These are phyloP conservation scores for Acanthamoeba royreba DNA, from an alignment of 208 protist genomes.

Conservation along the genomic window DNA sequence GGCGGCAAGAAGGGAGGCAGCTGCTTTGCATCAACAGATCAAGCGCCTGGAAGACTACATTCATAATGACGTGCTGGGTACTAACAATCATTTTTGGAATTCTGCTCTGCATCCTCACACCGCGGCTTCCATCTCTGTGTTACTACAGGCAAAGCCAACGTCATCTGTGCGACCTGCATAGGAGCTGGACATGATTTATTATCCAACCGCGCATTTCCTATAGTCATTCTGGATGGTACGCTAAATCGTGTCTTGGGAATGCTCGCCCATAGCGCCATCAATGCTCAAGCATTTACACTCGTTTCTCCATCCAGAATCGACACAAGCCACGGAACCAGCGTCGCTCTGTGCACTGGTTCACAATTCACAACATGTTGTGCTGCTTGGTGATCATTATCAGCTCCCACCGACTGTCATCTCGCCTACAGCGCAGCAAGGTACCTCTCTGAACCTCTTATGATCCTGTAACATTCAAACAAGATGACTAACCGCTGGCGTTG, in stretches of 20 bases:
- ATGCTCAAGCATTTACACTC: no score
- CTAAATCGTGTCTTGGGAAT: neutral
- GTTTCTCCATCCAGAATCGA: no score
- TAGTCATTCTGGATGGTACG: conserved; percentile 43
- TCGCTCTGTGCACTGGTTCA: neutral
- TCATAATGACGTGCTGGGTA: neutral
- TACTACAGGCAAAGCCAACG: neutral
- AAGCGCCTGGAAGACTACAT: neutral
- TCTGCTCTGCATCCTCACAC: no score
- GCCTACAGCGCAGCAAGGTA: neutral
- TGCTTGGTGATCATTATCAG: conserved; percentile 52
- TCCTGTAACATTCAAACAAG: no score
- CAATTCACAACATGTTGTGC: conserved; percentile 13
- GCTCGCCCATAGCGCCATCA: no score
- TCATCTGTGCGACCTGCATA: conserved; percentile 50
- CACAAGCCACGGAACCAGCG: conserved; percentile 51
- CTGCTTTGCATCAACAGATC: neutral
- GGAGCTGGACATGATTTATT: conserved; percentile 41
- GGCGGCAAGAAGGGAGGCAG: neutral
- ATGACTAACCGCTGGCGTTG: no score
- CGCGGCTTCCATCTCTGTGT: no score
- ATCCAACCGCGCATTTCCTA: neutral
- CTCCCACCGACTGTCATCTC: conserved; percentile 58
- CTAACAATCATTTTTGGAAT: no score
- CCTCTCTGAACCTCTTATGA: no score